Base-by-base conservation (phyloP, 2,329 filamentous ascomycete genomes). In the Epicoccum nigrum region DNA sequence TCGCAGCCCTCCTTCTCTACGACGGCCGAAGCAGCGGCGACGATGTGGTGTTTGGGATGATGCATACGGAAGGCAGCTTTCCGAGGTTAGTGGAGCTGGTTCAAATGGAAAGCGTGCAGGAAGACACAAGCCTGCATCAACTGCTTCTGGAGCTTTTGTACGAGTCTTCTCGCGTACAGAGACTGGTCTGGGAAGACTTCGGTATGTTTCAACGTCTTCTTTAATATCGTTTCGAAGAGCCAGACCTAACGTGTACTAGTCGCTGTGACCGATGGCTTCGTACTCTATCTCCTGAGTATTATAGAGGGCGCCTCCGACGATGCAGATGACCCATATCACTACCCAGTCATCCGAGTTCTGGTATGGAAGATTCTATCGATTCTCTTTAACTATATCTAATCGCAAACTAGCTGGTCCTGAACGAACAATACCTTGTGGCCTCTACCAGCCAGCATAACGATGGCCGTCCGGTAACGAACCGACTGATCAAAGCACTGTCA, bases 361-460 rank as follows among this genome's bases (percentile, higher is more conserved):
- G 92, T 96, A 76, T 71, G 86, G 9, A 9, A 9, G 2, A 9
- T 9, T 25, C 23, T n/a, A n/a, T n/a, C n/a, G n/a, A 25, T 9
- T 25, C 23, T 25, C 23, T 25, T 25, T 4, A 4, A 2, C 2
- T 11, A 19, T 39, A 23, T 13, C 44, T 60, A 31, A 56, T 45
- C 34, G 20, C 45, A 15, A 15, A 27, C 43, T 59, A 96, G 90
- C 83, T 99, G 63, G 92, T 97, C 21, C 77, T 99, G 59, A 99
- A 99, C 74, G 94, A 99, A 74, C 94, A 99, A 74, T 99, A 97
- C 74, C 96, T 99, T 89, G 86, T 97, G 47, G 83, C 81, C 20
- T 79, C 82, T 79, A 60, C 73, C 65, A 61, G 71, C 64, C 60
- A 68, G 59, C 46, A 65, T 50, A 53, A 57, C 48, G 50, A 71